phyloP scores from a whole-genome alignment of 2,329 filamentous ascomycete species.

The Biscogniauxia marginata region DNA sequence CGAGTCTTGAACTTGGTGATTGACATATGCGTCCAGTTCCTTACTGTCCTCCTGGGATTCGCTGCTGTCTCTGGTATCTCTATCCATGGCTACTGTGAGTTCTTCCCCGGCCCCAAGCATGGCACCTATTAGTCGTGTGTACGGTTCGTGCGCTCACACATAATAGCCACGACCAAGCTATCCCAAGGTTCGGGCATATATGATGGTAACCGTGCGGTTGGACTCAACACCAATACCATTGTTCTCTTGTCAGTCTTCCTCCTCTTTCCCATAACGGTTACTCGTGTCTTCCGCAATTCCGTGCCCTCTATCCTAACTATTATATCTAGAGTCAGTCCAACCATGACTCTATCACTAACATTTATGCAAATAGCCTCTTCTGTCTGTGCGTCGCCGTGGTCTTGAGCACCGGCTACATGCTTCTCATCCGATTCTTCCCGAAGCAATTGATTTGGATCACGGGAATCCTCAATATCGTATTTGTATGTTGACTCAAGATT shows the following conservation, averaged over 20 bases:
- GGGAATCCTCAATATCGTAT: constrained; percentile 81
- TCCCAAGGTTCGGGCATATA: constrained; percentile 75
- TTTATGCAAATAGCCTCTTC: constrained; percentile 51
- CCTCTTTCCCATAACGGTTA: background rate
- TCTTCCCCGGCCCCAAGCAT: background rate
- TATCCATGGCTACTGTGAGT: constrained; percentile 68
- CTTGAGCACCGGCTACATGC: constrained; percentile 75
- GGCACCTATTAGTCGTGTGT: background rate
- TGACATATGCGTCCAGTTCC: constrained; percentile 48
- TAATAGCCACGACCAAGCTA: constrained; percentile 48
- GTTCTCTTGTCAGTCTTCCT: constrained; percentile 63
- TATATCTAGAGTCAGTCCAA: too few species aligned
- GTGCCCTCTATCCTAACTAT: background rate
- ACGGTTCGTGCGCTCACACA: constrained; percentile 4
- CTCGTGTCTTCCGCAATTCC: background rate
- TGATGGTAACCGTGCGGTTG: constrained; percentile 60
- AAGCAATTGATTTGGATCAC: constrained; percentile 93
- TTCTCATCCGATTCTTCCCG: constrained; percentile 72
- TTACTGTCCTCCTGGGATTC: constrained; percentile 71
- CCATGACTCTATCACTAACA: background rate
- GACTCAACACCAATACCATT: constrained; percentile 78
- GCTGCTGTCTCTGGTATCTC: constrained; percentile 72
- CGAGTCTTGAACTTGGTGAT: constrained; percentile 1
- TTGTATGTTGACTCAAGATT: constrained; percentile 32
- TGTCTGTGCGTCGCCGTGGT: constrained; percentile 71